These are phyloP conservation scores for Durusdinium trenchii DNA, from an alignment of 73 alveolate species.

Conservation along the genomic window DNA sequence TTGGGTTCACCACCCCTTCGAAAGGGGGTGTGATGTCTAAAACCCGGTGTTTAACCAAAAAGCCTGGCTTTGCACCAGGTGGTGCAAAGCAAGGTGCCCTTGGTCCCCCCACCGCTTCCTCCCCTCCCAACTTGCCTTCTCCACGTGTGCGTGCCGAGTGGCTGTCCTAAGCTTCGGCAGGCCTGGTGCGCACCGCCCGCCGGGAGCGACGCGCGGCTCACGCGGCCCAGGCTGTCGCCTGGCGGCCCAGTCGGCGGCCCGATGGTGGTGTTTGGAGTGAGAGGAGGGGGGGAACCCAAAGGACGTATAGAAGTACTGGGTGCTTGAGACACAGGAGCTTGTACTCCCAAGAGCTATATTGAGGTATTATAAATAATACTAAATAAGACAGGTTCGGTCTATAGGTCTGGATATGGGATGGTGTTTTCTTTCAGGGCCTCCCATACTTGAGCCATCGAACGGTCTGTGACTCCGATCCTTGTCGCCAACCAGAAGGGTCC, in stretches of 20 bases:
- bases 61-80: too few species aligned
- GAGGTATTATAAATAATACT: not conserved
- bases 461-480: too few species aligned
- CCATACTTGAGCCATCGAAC: too few species aligned
- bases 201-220: slow-evolving; percentile 49
- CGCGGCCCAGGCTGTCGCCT: slow-evolving; percentile 74
- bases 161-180: slow-evolving; percentile 92
- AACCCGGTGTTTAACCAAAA: too few species aligned
- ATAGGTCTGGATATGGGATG: not conserved
- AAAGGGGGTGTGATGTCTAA: too few species aligned
- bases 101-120: too few species aligned
- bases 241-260: not conserved
- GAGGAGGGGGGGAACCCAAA: not conserved
- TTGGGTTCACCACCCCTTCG: too few species aligned
- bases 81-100: too few species aligned
- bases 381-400: not conserved
- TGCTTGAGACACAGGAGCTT: not conserved
- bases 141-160: not conserved
- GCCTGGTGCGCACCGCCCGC: slow-evolving; percentile 83
- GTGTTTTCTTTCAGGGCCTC: too few species aligned
- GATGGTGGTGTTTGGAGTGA: not conserved
- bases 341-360: not conserved
- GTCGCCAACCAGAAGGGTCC: too few species aligned
- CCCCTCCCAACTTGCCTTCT: too few species aligned
- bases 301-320: not conserved